Base-by-base conservation (phyloP, 2,329 filamentous ascomycete species). In the Epicoccum nigrum region DNA sequence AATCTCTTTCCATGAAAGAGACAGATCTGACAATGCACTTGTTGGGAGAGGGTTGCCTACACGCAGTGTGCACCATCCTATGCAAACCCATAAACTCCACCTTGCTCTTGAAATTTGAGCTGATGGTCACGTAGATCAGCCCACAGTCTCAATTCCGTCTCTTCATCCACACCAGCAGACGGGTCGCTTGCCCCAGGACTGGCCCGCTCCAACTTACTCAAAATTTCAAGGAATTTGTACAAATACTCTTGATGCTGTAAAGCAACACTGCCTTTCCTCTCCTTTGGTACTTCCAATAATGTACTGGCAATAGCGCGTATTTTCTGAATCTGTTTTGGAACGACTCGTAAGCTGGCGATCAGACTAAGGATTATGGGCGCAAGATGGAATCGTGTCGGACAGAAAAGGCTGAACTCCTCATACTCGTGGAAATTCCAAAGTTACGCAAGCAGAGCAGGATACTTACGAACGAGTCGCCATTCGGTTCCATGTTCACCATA, bases 291-390 rank as follows among this genome's bases (percentile, higher is more conserved):
- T 55, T 89, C 85, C 40, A 95, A 82, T 7, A 96, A 80, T 0
- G 90, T 94, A 21, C 87, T 88, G 1, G 90, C 90, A 31, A 96
- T 88, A 66, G 90, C 87, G 8, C 90, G 88, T 60, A 96, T 90
- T 77, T 96, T 95, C 76, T 85, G 85, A 64, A 90, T 90, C 82
- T 85, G 69, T 52, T 48, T 54, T 20, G 60, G 50, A 40, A 55
- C 13, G 53, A 59, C 58, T 17, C 35, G 63, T 72, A 64, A 73
- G 67, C 58, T 55, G 49, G 54, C 48, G 46, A 60, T 59, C 38
- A 50, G 51, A 40, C 51, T 54, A 11, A 56, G 30, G 31, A 25
- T 6, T 54, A 39, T 30, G 19, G 15, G 33, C 49, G 42, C 32
- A 58, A 56, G 19, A 56, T 51, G 34, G 49, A 53, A 46, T 15